Base-by-base conservation (phyloP, 1,139 yeast species). In the Tardiomyces depauwii region DNA sequence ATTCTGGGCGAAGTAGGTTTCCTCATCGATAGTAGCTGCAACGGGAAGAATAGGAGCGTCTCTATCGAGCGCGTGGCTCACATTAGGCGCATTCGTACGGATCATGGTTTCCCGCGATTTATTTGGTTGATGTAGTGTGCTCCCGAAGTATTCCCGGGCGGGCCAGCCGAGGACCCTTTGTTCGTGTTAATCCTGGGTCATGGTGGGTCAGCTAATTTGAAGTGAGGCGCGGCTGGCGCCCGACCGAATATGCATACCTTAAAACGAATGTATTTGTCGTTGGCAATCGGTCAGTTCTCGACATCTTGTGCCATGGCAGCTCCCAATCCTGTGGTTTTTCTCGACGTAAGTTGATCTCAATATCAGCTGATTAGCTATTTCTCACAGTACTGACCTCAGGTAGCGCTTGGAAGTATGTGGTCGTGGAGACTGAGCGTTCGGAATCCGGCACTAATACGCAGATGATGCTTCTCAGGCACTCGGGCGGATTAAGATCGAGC, bases 31-130 rank as follows among this genome's bases (percentile, higher is more conserved):
- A 5, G 74, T 65, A 46, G 77, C 75, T 0, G 96, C 96, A 1
- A 85, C 83, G 0, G 93, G 93, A 59, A 82, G 80, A 49, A 80
- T 86, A 2, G 85, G 87, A 4, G 80, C 72, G 1, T 75, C 61
- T 45, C 96, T 72, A 62, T 88, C 95, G 41, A 89, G 84, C 11
- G 96, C 96, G 12, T 81, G 65, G 1, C 70, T 71, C 0, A 87
- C 62, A 40, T 79, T 83, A 0, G 95, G 94, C 19, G 77, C 74
- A 1, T 91, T 78, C 0, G 95, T 85, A 51, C 72, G 76, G 41
- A 71, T 51, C 45, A 45, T 48, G 27, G 6, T 33, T 10, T 10
- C 23, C 18, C 11, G 16, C 41, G n/a, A n/a, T 18, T 19, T n/a
- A n/a, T 32, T 9, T 2, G 7, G 36, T 6, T 32, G n/a, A 2